phyloP scores from a whole-genome alignment of 2,329 filamentous ascomycete species.

The Graphilbum ipis-grandicollis region DNA sequence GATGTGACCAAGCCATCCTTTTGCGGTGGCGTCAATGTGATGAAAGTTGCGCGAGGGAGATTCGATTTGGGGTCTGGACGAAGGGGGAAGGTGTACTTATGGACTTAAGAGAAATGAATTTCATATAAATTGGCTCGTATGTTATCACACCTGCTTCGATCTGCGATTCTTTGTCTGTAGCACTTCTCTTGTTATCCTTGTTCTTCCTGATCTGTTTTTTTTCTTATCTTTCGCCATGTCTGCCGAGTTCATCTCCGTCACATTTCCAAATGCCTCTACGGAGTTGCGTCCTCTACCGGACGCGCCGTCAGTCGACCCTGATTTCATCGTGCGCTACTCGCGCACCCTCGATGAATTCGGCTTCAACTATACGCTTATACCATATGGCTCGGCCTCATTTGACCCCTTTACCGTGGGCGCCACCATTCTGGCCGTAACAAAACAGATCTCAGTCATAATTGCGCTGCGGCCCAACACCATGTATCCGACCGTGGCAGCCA shows the following conservation, averaged over 20 bases:
- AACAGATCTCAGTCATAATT: constrained; percentile 43
- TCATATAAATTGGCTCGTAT: too few species aligned
- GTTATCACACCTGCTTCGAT: too few species aligned
- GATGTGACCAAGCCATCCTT: too few species aligned
- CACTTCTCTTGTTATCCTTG: background rate
- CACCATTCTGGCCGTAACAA: constrained; percentile 37
- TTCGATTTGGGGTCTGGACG: too few species aligned
- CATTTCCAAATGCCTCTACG: constrained; percentile 37
- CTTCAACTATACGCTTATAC: constrained; percentile 44
- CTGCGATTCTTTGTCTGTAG: too few species aligned
- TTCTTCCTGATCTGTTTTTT: background rate
- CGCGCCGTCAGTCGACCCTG: constrained; percentile 30
- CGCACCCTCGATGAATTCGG: constrained; percentile 39
- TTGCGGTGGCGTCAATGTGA: too few species aligned
- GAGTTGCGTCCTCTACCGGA: constrained; percentile 35
- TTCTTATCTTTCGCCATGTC: constrained; percentile 20
- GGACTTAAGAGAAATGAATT: too few species aligned
- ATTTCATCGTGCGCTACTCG: constrained; percentile 38
- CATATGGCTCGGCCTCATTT: constrained; percentile 36
- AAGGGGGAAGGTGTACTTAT: too few species aligned
- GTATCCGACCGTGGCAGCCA: constrained; percentile 44
- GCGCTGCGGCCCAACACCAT: constrained; percentile 43
- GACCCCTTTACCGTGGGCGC: constrained; percentile 42
- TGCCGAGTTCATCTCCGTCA: constrained; percentile 40
- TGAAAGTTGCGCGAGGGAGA: too few species aligned